These are phyloP conservation scores for Bruguiera parviflora DNA, from an alignment of 345 rosid genomes.

Conservation along the genomic window DNA sequence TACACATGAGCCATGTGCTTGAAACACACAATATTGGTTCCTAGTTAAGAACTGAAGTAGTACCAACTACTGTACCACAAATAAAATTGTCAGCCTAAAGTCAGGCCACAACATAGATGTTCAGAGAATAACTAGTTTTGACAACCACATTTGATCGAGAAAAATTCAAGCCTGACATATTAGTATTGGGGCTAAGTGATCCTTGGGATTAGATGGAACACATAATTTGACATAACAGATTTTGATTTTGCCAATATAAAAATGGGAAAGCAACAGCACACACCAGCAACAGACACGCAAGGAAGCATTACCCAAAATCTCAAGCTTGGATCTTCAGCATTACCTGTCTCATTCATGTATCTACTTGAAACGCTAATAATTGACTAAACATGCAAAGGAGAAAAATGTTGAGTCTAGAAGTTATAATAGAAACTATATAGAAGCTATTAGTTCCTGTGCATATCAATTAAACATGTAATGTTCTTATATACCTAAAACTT, in stretches of 20 bases:
- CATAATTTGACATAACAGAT: not conserved
- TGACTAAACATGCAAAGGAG: not conserved
- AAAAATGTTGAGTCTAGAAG: not conserved
- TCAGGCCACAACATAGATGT: not conserved
- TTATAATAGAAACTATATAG: not conserved
- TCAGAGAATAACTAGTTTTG: not conserved
- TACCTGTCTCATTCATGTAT: not conserved
- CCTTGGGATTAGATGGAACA: not conserved
- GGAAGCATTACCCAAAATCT: not conserved
- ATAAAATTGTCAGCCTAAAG: slow-evolving; percentile 1
- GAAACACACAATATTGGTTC: not conserved
- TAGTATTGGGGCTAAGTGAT: not conserved
- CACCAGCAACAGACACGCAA: not conserved
- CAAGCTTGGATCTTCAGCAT: not conserved
- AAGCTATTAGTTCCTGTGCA: not conserved
- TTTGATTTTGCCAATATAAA: not conserved
- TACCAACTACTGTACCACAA: not conserved
- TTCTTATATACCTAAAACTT: no score
- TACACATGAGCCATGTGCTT: not conserved
- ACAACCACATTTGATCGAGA: no score
- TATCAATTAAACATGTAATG: not conserved
- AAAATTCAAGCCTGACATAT: not conserved
- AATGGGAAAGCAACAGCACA: not conserved
- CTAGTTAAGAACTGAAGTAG: not conserved
- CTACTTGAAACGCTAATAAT: not conserved